Conservation (phyloP, 1,284 basidiomycete species). For the Vanrija humicola region DNA sequence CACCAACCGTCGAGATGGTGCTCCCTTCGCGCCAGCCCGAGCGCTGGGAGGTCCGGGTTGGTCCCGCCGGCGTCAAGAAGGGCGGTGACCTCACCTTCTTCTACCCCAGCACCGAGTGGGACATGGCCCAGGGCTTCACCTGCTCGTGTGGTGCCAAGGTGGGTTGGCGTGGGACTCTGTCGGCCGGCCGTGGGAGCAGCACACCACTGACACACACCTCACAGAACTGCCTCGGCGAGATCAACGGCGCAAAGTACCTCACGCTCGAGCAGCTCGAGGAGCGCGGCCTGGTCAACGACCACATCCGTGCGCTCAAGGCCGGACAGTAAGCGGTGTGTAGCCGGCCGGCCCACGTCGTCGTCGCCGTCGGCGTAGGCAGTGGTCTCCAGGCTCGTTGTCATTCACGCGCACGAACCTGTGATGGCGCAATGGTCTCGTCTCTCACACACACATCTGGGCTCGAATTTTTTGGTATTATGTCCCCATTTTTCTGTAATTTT, state of each 20-base stretch:
- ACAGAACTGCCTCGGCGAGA: slow-evolving; percentile 49
- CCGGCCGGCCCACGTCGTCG: no score
- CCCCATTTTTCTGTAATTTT: no score
- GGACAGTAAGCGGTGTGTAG: slow-evolving; percentile 19
- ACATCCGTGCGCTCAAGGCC: slow-evolving; percentile 43
- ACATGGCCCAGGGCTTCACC: slow-evolving; percentile 63
- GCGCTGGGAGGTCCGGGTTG: slow-evolving; percentile 52
- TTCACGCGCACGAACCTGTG: no score
- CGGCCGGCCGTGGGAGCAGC: background rate
- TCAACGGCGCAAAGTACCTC: slow-evolving; percentile 50
- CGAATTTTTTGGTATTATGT: no score
- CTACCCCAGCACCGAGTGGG: slow-evolving; percentile 68
- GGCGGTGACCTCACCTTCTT: slow-evolving; percentile 58
- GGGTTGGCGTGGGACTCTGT: slow-evolving; percentile 22
- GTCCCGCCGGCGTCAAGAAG: slow-evolving; percentile 33
- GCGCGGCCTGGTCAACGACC: slow-evolving; percentile 43
- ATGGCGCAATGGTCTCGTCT: no score
- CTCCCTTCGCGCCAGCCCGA: slow-evolving; percentile 52
- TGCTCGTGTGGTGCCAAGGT: slow-evolving; percentile 55
- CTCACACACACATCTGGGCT: no score
- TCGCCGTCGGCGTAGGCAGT: no score
- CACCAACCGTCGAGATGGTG: slow-evolving; percentile 59
- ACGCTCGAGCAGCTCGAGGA: slow-evolving; percentile 38
- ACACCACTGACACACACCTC: background rate
- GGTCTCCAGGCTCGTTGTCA: no score